These are phyloP conservation scores for Phytophthora boehmeriae DNA, from an alignment of 352 stramenopile genomes.

Conservation along the genomic window DNA sequence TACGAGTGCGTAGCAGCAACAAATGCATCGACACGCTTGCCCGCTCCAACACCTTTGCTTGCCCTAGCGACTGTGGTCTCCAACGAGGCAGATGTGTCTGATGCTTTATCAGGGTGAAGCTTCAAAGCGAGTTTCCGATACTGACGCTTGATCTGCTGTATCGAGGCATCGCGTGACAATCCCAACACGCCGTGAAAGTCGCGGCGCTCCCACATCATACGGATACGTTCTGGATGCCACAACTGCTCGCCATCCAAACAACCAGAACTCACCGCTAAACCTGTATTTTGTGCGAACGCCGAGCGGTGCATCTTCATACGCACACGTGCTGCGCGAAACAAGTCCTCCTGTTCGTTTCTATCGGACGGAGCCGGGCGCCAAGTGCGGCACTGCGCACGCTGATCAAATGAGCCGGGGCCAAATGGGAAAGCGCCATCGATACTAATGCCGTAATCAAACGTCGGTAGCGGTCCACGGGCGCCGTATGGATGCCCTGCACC, in stretches of 20 bases:
- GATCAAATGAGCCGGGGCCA: constrained; percentile 24
- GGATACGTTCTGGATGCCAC: constrained; percentile 80
- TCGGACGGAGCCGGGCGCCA: constrained; percentile 45
- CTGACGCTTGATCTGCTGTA: constrained; percentile 80
- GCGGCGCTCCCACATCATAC: constrained; percentile 79
- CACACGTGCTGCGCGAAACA: constrained; percentile 75
- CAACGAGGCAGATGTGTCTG: constrained; percentile 38
- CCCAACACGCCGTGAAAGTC: constrained; percentile 82
- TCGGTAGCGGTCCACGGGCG: constrained; percentile 35
- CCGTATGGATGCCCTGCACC: background rate
- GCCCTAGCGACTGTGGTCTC: constrained; percentile 37
- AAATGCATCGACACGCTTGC: constrained; percentile 77
- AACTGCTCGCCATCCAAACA: constrained; percentile 69
- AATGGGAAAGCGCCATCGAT: constrained; percentile 36
- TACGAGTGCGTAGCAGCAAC: constrained; percentile 81
- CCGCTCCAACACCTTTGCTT: constrained; percentile 13
- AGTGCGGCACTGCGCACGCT: constrained; percentile 33
- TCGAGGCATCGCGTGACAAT: constrained; percentile 61
- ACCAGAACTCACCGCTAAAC: constrained; percentile 32
- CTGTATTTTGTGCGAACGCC: constrained; percentile 40
- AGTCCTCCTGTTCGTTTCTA: constrained; percentile 77
- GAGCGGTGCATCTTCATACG: constrained; percentile 82
- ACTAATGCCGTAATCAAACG: constrained; percentile 42
- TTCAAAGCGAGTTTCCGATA: constrained; percentile 88
- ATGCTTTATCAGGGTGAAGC: constrained; percentile 80